phyloP scores from a whole-genome alignment of 2,329 filamentous ascomycete species.

The Fusarium virguliforme region DNA sequence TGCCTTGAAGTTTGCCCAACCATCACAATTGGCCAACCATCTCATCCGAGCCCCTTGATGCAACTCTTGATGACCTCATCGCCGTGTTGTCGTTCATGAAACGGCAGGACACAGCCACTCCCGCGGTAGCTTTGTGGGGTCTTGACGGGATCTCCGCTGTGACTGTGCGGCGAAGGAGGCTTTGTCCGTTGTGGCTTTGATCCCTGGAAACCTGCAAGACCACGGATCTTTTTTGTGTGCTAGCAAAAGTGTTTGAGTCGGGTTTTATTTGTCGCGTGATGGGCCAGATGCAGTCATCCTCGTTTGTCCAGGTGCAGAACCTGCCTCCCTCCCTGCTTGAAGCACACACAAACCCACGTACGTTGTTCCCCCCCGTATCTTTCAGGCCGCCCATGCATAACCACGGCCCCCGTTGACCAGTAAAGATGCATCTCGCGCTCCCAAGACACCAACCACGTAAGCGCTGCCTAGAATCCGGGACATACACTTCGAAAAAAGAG shows the following conservation, averaged over 20 bases:
- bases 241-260: too few species aligned
- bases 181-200: not conserved
- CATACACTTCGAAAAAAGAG: too few species aligned
- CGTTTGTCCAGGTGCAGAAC: not conserved
- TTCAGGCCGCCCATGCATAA: not conserved
- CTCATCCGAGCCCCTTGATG: not conserved
- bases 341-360: not conserved
- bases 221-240: not conserved
- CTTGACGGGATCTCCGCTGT: constrained; percentile 1
- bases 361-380: not conserved
- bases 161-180: constrained; percentile 5
- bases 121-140: not conserved
- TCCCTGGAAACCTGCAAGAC: not conserved
- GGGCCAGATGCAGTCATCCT: not conserved
- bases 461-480: not conserved
- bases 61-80: constrained; percentile 5
- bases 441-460: not conserved
- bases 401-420: not conserved
- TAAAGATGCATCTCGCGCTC: not conserved
- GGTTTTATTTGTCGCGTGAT: not conserved
- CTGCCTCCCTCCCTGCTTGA: not conserved
- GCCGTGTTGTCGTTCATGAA: not conserved
- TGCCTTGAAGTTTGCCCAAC: constrained; percentile 5
- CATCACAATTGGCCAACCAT: constrained; percentile 1
- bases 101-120: not conserved